These are phyloP conservation scores for Myrmaecium sp. DNA, from an alignment of 2,329 filamentous ascomycete genomes.

Conservation along the genomic window DNA sequence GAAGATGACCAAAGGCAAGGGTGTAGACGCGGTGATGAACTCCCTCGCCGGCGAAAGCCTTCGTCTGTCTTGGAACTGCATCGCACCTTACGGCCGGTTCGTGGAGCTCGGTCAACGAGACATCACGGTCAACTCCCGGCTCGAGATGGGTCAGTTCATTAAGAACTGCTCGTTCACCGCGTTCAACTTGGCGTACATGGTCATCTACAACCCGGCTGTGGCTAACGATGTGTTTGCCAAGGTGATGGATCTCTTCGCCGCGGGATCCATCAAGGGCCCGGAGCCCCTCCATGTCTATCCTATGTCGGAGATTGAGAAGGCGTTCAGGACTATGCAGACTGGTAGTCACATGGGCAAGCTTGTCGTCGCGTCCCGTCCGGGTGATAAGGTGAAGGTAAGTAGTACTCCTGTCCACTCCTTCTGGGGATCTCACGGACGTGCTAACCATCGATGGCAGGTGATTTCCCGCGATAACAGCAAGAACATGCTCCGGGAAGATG, in stretches of 20 bases:
- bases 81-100: conserved; percentile 16
- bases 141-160: conserved; percentile 5
- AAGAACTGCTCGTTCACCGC: conserved; percentile 7
- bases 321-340: conserved; percentile 7
- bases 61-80: conserved; percentile 9
- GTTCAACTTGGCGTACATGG: conserved; percentile 2
- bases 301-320: conserved; percentile 7
- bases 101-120: conserved; percentile 7
- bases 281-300: conserved; percentile 5
- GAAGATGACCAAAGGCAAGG: conserved; percentile 10
- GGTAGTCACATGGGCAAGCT: conserved; percentile 7
- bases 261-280: conserved; percentile 2
- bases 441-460: no score
- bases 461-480: no score
- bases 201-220: conserved; percentile 1
- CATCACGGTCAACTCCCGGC: conserved; percentile 4
- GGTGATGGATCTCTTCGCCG: conserved; percentile 3
- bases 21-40: conserved; percentile 21
- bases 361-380: conserved; percentile 8
- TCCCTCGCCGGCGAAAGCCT: conserved; percentile 12
- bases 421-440: no score
- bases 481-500: conserved; percentile 6
- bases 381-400: conserved; percentile 11
- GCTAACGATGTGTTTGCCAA: conserved; percentile 2
- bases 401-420: no score